Evolutionary conservation across 1,284 basidiomycete genomes (phyloP).

Genomic region (Leccinum griseonigrum): DNA sequence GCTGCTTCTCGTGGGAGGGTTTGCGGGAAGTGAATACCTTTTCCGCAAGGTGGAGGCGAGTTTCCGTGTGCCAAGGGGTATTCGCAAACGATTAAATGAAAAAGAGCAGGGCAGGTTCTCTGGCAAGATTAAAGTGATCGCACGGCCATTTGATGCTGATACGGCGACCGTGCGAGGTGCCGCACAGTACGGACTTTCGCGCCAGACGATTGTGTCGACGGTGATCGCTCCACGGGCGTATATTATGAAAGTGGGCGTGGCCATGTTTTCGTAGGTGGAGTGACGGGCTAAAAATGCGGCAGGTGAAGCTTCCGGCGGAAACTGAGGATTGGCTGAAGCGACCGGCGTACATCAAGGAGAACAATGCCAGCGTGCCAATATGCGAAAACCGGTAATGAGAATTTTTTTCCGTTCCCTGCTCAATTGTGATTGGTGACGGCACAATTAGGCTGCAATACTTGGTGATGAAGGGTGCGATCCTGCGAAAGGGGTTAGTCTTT

Average conservation of each 20-base stretch:
- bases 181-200: slow-evolving; percentile 78
- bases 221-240: slow-evolving; percentile 78
- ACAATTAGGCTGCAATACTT: slow-evolving; percentile 70
- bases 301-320: slow-evolving; percentile 80
- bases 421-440: slow-evolving; percentile 27
- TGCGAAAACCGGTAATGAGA: slow-evolving; percentile 71
- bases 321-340: slow-evolving; percentile 74
- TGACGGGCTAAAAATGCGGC: background rate
- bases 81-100: slow-evolving; percentile 12
- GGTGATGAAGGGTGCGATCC: slow-evolving; percentile 77
- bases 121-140: slow-evolving; percentile 64
- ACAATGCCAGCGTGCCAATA: slow-evolving; percentile 70
- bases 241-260: slow-evolving; percentile 67
- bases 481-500: slow-evolving; percentile 67
- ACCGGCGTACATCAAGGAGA: slow-evolving; percentile 76
- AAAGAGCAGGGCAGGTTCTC: slow-evolving; percentile 57
- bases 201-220: slow-evolving; percentile 68
- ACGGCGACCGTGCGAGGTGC: slow-evolving; percentile 81
- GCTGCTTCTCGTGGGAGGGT: slow-evolving; percentile 80
- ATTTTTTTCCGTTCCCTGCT: slow-evolving; percentile 3
- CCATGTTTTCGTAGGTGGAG: background rate
- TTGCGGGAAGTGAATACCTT: slow-evolving; percentile 78
- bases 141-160: slow-evolving; percentile 76
- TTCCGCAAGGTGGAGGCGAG: slow-evolving; percentile 70
- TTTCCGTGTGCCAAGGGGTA: slow-evolving; percentile 11